Percentiles rank a stretch among this genome's conserved stretches.
Conservation (phyloP, 192 early-diverging fungal genomes). For the Rhizophagus sp. region DNA sequence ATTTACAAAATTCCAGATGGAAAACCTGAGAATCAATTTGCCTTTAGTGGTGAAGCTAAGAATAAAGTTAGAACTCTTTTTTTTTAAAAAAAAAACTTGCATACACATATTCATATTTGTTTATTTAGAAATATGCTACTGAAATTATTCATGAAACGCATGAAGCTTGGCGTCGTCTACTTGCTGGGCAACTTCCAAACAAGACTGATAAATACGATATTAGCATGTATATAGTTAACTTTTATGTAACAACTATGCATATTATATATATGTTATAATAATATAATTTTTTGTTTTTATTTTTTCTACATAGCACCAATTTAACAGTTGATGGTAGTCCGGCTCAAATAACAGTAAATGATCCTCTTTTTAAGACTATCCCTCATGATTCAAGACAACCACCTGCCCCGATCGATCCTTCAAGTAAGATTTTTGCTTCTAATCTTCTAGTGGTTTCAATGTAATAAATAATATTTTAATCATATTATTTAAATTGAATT, state of each 20-base stretch:
- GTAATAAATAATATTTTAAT: neutral
- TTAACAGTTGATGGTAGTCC: constrained; percentile 71
- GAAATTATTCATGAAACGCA: constrained; percentile 91
- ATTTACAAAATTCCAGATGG: constrained; percentile 99
- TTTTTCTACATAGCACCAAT: constrained; percentile 56
- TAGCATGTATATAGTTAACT: constrained; percentile 46
- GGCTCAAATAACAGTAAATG: constrained; percentile 61
- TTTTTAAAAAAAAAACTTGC: neutral
- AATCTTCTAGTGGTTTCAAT: constrained; percentile 15
- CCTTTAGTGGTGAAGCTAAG: constrained; percentile 89
- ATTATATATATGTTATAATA: neutral
- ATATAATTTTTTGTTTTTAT: neutral
- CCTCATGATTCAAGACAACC: constrained; percentile 60
- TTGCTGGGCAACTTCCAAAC: constrained; percentile 61
- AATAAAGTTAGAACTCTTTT: constrained; percentile 50
- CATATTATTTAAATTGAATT: neutral
- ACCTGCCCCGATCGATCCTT: constrained; percentile 74
- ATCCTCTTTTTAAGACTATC: constrained; percentile 57
- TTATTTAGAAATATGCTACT: constrained; percentile 74
- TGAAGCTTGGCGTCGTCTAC: constrained; percentile 90
- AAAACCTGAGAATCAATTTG: constrained; percentile 99
- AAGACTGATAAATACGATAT: constrained; percentile 77
- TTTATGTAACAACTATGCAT: no score
- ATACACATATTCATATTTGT: neutral
- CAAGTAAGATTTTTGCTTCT: constrained; percentile 31